These are phyloP conservation scores for Beauveria medogensis DNA, from an alignment of 2,329 filamentous ascomycete species.

Conservation along the genomic window DNA sequence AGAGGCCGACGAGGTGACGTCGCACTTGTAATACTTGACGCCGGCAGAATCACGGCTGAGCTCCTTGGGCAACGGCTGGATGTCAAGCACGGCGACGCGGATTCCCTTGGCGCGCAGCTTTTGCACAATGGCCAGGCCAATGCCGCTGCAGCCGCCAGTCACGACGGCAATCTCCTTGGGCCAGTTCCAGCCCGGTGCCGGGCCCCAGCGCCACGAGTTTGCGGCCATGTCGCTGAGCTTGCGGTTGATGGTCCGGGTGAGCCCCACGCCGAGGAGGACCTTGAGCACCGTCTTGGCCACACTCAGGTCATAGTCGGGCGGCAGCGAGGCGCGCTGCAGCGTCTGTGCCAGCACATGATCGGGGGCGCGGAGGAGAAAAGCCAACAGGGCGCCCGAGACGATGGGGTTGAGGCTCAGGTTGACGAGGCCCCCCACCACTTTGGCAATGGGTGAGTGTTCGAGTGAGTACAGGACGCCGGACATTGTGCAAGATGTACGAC, in stretches of 20 bases:
- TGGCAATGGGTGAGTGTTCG: not conserved
- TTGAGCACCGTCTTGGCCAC: slow-evolving; percentile 8
- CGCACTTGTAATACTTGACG: slow-evolving; percentile 57
- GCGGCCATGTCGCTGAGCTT: slow-evolving; percentile 13
- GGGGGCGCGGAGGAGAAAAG: slow-evolving; percentile 1
- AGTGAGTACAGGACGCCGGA: slow-evolving; percentile 2
- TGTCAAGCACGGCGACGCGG: slow-evolving; percentile 62
- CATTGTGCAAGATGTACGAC: not conserved
- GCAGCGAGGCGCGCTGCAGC: slow-evolving; percentile 6
- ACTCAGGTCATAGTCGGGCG: slow-evolving; percentile 1
- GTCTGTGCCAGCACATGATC: not conserved
- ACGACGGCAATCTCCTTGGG: slow-evolving; percentile 46
- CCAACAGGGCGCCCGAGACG: slow-evolving; percentile 1
- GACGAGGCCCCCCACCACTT: not conserved
- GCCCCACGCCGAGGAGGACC: slow-evolving; percentile 10
- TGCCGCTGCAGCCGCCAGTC: slow-evolving; percentile 65
- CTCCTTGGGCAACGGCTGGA: slow-evolving; percentile 22
- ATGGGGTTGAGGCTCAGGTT: not conserved
- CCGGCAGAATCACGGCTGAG: slow-evolving; percentile 23
- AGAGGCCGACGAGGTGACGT: slow-evolving; percentile 48
- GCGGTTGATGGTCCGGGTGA: slow-evolving; percentile 12
- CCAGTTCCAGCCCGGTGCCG: slow-evolving; percentile 15
- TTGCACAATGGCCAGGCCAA: slow-evolving; percentile 54
- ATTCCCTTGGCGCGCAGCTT: slow-evolving; percentile 50
- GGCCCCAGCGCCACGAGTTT: slow-evolving; percentile 12